Base-by-base conservation (phyloP, 768 basidiomycete genomes). In the Podaxis carcinomalis region DNA sequence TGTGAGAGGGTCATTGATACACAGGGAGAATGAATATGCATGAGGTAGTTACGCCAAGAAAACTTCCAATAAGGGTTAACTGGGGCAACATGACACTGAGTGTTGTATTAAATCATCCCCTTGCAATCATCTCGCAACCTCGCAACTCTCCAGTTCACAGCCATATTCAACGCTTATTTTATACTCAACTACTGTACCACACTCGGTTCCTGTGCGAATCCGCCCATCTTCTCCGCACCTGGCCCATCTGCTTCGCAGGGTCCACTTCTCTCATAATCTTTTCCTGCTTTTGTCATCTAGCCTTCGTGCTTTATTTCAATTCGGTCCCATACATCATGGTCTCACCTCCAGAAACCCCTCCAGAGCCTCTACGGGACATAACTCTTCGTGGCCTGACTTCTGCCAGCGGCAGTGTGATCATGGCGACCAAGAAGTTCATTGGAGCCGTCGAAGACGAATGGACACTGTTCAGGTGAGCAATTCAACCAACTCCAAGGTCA, bases 371-470 rank as follows among this genome's bases (percentile, higher is more conserved):
- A 49, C 50, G 42, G 19, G 50, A 42, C 9, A 39, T 16, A 23
- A 10, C 27, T 23, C 37, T 51, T 32, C 25, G 23, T 53, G 40
- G 59, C 28, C 51, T 53, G 5, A 60, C 40, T 19, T 42, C 40
- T 19, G 59, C 68, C 32, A 57, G 52, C 21, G 59, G 69, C 25
- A 57, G 52, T n/a, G 69, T 69, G 68, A 44, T 51, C 23, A 61
- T 37, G 35, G 32, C 59, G 19, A 49, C 66, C 36, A 68, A 66
- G 19, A 70, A 64, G 49, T 90, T 92, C 64, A 90, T 92, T 59
- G 91, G 91, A 32, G 88, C 92, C 5, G 92, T 94, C 56, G 75
- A 88, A 66, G 92, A 94, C 66, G 88, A 92, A 63, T 93, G 90
- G 90, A 78, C 83, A 62, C 77, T 94, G 59, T 93, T 81, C 75